A percentile compares a stretch with the other conserved stretches of the same genome.
These are phyloP conservation scores for Auricularia cornea DNA, from an alignment of 768 basidiomycete species.

Conservation along the genomic window DNA sequence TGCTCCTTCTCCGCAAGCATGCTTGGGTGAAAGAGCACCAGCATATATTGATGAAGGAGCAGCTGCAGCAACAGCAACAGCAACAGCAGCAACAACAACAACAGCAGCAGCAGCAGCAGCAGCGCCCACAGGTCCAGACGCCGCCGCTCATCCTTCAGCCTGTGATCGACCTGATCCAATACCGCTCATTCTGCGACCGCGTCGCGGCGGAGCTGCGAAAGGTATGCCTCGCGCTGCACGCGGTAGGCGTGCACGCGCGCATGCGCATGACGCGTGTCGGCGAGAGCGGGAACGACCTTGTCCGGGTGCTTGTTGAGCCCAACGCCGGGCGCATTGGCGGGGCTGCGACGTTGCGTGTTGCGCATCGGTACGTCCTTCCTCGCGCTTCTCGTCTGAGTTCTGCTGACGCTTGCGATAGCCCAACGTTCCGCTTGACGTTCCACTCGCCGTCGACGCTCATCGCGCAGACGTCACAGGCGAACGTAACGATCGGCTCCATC, in stretches of 20 bases:
- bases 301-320: slow-evolving; percentile 39
- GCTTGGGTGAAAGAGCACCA: slow-evolving; percentile 34
- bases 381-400: background rate
- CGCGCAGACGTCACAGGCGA: slow-evolving; percentile 77
- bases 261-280: slow-evolving; percentile 58
- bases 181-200: slow-evolving; percentile 61
- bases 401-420: slow-evolving; percentile 34
- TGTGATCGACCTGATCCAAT: slow-evolving; percentile 72
- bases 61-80: slow-evolving; percentile 25
- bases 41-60: too few relatives aligned
- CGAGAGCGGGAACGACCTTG: slow-evolving; percentile 54
- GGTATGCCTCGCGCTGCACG: slow-evolving; percentile 39
- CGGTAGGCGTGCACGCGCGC: slow-evolving; percentile 46
- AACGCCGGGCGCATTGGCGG: slow-evolving; percentile 46
- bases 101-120: too few relatives aligned
- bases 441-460: slow-evolving; percentile 64
- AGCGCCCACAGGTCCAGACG: too few relatives aligned
- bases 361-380: slow-evolving; percentile 41
- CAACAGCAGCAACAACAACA: slow-evolving; percentile 3
- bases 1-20: slow-evolving; percentile 59
- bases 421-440: slow-evolving; percentile 69
- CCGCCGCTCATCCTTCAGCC: slow-evolving; percentile 52
- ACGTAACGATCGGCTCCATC: slow-evolving; percentile 61
- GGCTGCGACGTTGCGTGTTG: slow-evolving; percentile 64
- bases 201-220: slow-evolving; percentile 50